phyloP scores from a whole-genome alignment of 106 monocot genomes.

The Acorus gramineus region DNA sequence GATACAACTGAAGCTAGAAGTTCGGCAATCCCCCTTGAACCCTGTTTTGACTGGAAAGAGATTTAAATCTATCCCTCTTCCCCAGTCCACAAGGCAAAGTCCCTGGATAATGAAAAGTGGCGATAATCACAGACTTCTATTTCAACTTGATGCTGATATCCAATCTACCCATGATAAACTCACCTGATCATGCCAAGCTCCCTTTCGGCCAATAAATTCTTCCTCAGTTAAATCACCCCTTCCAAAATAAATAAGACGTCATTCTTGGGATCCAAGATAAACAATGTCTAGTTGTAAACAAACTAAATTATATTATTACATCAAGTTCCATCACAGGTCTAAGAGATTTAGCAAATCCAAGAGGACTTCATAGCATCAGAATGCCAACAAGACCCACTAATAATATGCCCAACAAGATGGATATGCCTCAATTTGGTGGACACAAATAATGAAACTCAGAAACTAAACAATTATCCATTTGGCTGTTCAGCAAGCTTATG shows the following conservation, averaged over 20 bases:
- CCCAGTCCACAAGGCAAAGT: slow-evolving; percentile 96
- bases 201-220: slow-evolving; percentile 32
- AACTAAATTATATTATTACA: no score
- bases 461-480: no score
- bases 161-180: not conserved
- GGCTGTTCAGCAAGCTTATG: no score
- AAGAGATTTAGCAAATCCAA: no score
- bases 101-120: slow-evolving; percentile 38
- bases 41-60: slow-evolving; percentile 52
- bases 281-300: no score
- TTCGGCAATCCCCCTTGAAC: slow-evolving; percentile 62
- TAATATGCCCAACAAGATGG: no score
- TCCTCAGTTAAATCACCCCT: slow-evolving; percentile 53
- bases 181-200: slow-evolving; percentile 71
- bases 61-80: slow-evolving; percentile 66
- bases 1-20: slow-evolving; percentile 78
- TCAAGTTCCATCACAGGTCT: no score
- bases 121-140: not conserved
- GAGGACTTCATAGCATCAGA: no score
- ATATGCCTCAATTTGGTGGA: no score
- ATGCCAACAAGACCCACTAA: no score
- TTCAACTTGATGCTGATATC: not conserved
- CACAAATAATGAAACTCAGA: no score
- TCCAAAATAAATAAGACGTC: not conserved
- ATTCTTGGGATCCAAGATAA: no score